phyloP scores from a whole-genome alignment of 2,329 filamentous ascomycete species.

The Talaromyces marneffei region DNA sequence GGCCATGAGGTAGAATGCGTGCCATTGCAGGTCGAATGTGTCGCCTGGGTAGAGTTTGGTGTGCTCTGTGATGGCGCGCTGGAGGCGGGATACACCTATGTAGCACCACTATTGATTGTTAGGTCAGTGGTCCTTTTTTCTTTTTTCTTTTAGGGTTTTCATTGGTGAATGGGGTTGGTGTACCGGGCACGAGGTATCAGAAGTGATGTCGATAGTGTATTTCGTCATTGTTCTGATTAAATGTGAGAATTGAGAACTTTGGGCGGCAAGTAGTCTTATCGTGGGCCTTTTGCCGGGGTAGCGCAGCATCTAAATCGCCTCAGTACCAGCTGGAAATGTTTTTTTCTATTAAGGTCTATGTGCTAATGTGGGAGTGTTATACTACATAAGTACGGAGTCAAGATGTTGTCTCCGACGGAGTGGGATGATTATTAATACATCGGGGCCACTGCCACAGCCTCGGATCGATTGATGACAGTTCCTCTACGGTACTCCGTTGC shows the following conservation, averaged over 20 bases:
- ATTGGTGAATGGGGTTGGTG: neutral
- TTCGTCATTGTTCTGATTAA: slow-evolving; percentile 53
- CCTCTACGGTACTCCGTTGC: no score
- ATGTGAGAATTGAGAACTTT: neutral
- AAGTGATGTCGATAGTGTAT: slow-evolving; percentile 71
- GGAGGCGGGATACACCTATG: slow-evolving; percentile 69
- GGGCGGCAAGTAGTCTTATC: neutral
- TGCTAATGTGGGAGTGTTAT: neutral
- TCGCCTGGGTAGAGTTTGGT: slow-evolving; percentile 59
- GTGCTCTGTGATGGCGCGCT: slow-evolving; percentile 64
- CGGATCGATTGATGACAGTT: neutral
- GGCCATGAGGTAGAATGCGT: slow-evolving; percentile 75
- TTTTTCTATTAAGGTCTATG: neutral
- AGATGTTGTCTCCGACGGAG: neutral
- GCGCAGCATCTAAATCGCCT: neutral
- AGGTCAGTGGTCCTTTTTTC: neutral
- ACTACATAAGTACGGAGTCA: neutral
- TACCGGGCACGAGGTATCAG: slow-evolving; percentile 70
- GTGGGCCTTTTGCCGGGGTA: neutral
- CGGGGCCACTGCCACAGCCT: neutral
- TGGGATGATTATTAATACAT: slow-evolving; percentile 1
- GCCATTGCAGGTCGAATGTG: slow-evolving; percentile 68
- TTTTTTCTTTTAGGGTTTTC: neutral
- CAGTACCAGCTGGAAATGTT: neutral
- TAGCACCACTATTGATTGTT: slow-evolving; percentile 56